Base-by-base conservation (phyloP, 2,329 filamentous ascomycete genomes). In the Sclerotinia nivalis region DNA sequence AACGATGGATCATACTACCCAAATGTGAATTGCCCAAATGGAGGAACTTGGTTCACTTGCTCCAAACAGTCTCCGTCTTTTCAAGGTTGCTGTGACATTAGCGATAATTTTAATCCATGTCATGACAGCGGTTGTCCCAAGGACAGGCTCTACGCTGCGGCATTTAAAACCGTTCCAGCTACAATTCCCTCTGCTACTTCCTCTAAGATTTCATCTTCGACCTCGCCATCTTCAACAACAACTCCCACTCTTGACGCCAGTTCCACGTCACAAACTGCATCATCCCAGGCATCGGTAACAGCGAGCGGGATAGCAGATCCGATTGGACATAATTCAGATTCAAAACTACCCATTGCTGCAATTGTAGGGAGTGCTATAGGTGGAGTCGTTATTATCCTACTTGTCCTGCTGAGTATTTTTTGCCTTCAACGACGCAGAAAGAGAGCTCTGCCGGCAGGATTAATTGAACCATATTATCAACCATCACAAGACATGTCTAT, bases 1-100 rank as follows among this genome's bases (percentile, higher is more conserved):
- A 55, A 64, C n/a, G 58, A 64, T 28, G 47, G 47, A 40, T 40
- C 61, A 52, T 64, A 64, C 22, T 64, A 34, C 22, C 61, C 15
- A 18, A 56, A 64, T 31, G 20, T 64, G 37, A 34, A 28, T 56
- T 66, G 64, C 62, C 58, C 71, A 45, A 61, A 20, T 18, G 64
- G 64, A 31, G 64, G 64, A 10, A 4, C 18, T 25, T 66, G 49
- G 49, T 66, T 20, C 18, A 56, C 64, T 25, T 66, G 64, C 25
- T 43, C 49, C 13, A 1, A 13, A 28, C 64, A 66, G 22, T 56
- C 50, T 10, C 34, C 34, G 4, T 55, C 64, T n/a, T 66, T 66
- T 31, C 64, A 66, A 56, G 64, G 64, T n/a, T 66, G 64, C 37
- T 66, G 64, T 45, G 50, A 56, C 10, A 22, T 18, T 56, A 56